phyloP scores from a whole-genome alignment of 768 basidiomycete genomes.

The Boletales sp. region DNA sequence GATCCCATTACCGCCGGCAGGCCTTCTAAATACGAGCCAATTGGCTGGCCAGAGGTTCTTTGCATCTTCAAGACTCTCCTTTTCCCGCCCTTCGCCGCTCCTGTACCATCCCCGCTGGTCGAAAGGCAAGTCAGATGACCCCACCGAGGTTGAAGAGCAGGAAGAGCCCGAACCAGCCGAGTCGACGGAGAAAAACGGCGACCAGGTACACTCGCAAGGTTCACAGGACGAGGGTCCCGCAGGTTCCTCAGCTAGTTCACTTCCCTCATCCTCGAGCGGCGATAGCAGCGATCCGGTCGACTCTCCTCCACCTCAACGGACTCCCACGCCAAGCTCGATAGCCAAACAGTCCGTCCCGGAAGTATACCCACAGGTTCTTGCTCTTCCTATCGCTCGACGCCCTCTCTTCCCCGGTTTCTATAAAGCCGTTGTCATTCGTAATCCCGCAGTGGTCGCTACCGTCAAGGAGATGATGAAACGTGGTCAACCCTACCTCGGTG shows the following conservation, averaged over 20 bases:
- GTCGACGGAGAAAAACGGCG: slow-evolving; percentile 11
- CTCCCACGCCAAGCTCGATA: slow-evolving; percentile 49
- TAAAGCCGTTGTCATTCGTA: slow-evolving; percentile 92
- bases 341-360: slow-evolving; percentile 88
- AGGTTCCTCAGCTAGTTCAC: slow-evolving; percentile 30
- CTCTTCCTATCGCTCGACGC: slow-evolving; percentile 90
- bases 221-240: slow-evolving; percentile 31
- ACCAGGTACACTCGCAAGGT: slow-evolving; percentile 20
- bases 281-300: slow-evolving; percentile 36
- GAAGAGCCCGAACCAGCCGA: slow-evolving; percentile 26
- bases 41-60: slow-evolving; percentile 22
- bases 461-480: slow-evolving; percentile 97
- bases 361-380: slow-evolving; percentile 89
- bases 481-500: slow-evolving; percentile 95
- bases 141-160: slow-evolving; percentile 19
- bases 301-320: slow-evolving; percentile 37
- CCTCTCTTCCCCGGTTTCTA: slow-evolving; percentile 98
- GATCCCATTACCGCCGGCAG: slow-evolving; percentile 7
- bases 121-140: slow-evolving; percentile 32
- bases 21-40: slow-evolving; percentile 4
- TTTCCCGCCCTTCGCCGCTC: slow-evolving; percentile 30
- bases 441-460: slow-evolving; percentile 86
- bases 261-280: slow-evolving; percentile 39
- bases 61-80: slow-evolving; percentile 18
- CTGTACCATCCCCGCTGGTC: slow-evolving; percentile 37